phyloP scores from a whole-genome alignment of 164 flowering plant genomes.

The Berberis thunbergii region DNA sequence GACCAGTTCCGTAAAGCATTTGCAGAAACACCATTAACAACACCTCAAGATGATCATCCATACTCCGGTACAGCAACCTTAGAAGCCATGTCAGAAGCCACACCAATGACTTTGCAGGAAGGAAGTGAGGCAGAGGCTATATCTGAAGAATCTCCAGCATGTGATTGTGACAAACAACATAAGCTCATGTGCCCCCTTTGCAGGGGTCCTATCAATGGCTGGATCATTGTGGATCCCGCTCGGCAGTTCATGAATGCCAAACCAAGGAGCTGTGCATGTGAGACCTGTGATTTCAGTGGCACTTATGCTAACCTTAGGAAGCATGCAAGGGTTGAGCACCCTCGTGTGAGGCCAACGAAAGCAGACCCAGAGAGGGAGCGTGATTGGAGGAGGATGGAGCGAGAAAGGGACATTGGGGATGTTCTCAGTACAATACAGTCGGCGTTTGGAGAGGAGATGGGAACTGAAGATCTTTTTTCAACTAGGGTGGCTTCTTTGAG shows the following conservation, averaged over 20 bases:
- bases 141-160: too few species aligned
- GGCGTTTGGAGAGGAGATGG: constrained; percentile 48
- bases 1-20: constrained; percentile 72
- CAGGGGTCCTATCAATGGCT: constrained; percentile 49
- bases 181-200: constrained; percentile 10
- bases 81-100: too few species aligned
- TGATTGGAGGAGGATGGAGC: constrained; percentile 73
- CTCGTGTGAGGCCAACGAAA: constrained; percentile 60
- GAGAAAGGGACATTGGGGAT: constrained; percentile 77
- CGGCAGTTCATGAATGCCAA: constrained; percentile 76
- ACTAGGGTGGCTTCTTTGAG: too few species aligned
- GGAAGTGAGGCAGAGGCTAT: too few species aligned
- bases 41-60: not conserved
- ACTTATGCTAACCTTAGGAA: constrained; percentile 68
- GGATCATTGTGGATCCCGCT: constrained; percentile 66
- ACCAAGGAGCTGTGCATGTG: constrained; percentile 63
- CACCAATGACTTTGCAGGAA: too few species aligned
- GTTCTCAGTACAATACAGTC: constrained; percentile 72
- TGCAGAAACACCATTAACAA: constrained; percentile 19
- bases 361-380: constrained; percentile 72
- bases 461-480: too few species aligned
- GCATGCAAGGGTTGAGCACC: constrained; percentile 78
- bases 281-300: constrained; percentile 64
- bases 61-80: not conserved
- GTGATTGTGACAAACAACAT: not conserved